Evolutionary conservation across 2,329 filamentous ascomycete genomes (phyloP).

Genomic region (Cercospora sp.): DNA sequence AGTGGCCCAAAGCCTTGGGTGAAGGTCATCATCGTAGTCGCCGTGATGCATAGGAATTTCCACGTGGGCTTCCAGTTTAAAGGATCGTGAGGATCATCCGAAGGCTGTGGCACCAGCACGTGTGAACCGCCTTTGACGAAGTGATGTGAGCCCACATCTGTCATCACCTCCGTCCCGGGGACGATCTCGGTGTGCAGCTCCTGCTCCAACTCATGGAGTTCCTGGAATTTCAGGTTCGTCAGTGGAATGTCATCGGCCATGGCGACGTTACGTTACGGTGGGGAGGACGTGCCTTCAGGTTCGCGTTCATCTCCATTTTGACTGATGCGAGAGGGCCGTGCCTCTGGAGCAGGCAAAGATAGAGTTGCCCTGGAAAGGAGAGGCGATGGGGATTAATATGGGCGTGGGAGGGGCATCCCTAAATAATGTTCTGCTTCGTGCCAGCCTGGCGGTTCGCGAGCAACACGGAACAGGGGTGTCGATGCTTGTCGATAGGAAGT

Average conservation of each 20-base stretch:
- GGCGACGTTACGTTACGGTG: not conserved
- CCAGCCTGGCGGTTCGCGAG: slow-evolving; percentile 9
- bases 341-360: slow-evolving; percentile 4
- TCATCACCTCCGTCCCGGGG: slow-evolving; percentile 62
- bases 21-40: slow-evolving; percentile 53
- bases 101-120: slow-evolving; percentile 56
- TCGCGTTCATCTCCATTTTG: slow-evolving; percentile 30
- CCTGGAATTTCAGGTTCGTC: slow-evolving; percentile 36
- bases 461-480: not conserved
- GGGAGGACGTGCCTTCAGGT: slow-evolving; percentile 19
- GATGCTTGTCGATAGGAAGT: not conserved
- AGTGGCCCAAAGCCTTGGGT: slow-evolving; percentile 58
- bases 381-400: slow-evolving; percentile 9
- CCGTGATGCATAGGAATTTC: slow-evolving; percentile 53
- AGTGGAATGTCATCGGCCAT: slow-evolving; percentile 22
- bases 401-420: slow-evolving; percentile 10
- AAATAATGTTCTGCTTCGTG: slow-evolving; percentile 6
- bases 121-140: slow-evolving; percentile 59
- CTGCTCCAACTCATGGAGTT: slow-evolving; percentile 50
- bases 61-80: slow-evolving; percentile 53
- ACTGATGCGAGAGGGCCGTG: slow-evolving; percentile 6
- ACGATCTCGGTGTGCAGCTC: slow-evolving; percentile 57
- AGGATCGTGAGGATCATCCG: slow-evolving; percentile 41
- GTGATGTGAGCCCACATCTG: slow-evolving; percentile 62
- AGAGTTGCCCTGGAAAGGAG: slow-evolving; percentile 12